Evolutionary conservation across 768 basidiomycete genomes (phyloP).

Genomic region (Boletus edulis): DNA sequence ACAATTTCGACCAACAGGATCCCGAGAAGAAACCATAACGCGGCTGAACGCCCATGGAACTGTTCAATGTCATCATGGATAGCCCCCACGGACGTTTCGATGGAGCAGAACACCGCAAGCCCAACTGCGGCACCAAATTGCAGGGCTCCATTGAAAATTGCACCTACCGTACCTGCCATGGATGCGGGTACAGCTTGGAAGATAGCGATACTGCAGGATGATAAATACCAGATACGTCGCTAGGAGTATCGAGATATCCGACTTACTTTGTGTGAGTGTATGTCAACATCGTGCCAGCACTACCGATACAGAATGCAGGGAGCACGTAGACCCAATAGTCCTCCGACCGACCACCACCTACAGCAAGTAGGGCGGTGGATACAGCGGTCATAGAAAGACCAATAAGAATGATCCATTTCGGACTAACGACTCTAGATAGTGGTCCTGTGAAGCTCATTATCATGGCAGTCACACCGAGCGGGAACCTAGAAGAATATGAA

Average conservation of each 20-base stretch:
- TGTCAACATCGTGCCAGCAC: constrained; percentile 42
- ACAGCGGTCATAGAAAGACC: constrained; percentile 39
- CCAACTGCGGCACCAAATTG: constrained; percentile 54
- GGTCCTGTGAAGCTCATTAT: constrained; percentile 38
- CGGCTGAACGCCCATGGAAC: constrained; percentile 42
- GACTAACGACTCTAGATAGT: constrained; percentile 34
- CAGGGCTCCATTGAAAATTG: constrained; percentile 53
- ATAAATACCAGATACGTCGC: not conserved
- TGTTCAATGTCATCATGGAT: constrained; percentile 28
- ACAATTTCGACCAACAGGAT: constrained; percentile 33
- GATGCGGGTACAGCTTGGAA: constrained; percentile 46
- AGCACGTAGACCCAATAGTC: constrained; percentile 49
- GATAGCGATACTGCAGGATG: constrained; percentile 42
- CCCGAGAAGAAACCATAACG: constrained; percentile 45
- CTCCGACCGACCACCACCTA: constrained; percentile 38
- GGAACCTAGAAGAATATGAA: constrained; percentile 31
- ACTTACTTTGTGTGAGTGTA: constrained; percentile 51
- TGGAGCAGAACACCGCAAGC: constrained; percentile 46
- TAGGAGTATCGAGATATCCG: not conserved
- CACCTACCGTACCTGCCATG: constrained; percentile 54
- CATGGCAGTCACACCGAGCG: constrained; percentile 40
- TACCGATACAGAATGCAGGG: constrained; percentile 49
- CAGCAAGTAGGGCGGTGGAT: constrained; percentile 41
- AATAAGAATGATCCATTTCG: constrained; percentile 46
- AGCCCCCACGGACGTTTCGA: constrained; percentile 43